A percentile compares a stretch with the other conserved stretches of the same genome.
phyloP scores from a whole-genome alignment of 2,329 filamentous ascomycete genomes.

The Verticillium tricorpus region DNA sequence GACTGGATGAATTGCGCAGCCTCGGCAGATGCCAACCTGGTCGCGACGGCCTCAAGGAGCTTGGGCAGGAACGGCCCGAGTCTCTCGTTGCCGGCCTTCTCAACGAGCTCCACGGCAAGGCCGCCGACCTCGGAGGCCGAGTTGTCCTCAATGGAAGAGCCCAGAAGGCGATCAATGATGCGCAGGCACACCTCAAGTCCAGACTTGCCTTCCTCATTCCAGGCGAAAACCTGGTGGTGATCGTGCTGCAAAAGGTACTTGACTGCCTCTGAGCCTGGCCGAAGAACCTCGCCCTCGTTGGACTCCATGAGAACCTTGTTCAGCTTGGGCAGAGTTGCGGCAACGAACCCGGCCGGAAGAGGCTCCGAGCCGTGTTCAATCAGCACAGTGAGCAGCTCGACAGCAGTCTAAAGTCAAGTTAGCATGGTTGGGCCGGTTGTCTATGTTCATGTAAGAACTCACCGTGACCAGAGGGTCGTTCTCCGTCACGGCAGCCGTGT shows the following conservation, averaged over 20 bases:
- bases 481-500: conserved; percentile 79
- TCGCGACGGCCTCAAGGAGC: conserved; percentile 83
- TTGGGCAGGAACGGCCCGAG: conserved; percentile 87
- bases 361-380: conserved; percentile 80
- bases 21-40: conserved; percentile 74
- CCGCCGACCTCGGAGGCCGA: conserved; percentile 94
- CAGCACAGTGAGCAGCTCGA: conserved; percentile 76
- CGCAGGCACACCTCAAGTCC: conserved; percentile 85
- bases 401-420: conserved; percentile 55
- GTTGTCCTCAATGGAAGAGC: conserved; percentile 81
- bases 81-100: conserved; percentile 87
- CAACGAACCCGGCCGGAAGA: conserved; percentile 80
- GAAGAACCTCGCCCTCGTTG: conserved; percentile 81
- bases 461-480: conserved; percentile 79
- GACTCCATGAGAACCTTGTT: conserved; percentile 78
- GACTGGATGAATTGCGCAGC: conserved; percentile 92
- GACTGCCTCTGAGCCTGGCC: conserved; percentile 78
- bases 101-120: conserved; percentile 88
- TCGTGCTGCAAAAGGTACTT: conserved; percentile 90
- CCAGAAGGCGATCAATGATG: conserved; percentile 87
- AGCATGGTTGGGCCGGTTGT: background rate
- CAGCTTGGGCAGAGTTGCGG: conserved; percentile 80
- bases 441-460: conserved; percentile 20
- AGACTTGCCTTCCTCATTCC: conserved; percentile 75
- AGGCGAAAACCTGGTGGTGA: conserved; percentile 82